A percentile compares a stretch with the other conserved stretches of the same genome.
These are phyloP conservation scores for Agaricus subrufescens DNA, from an alignment of 768 basidiomycete species.

Conservation along the genomic window DNA sequence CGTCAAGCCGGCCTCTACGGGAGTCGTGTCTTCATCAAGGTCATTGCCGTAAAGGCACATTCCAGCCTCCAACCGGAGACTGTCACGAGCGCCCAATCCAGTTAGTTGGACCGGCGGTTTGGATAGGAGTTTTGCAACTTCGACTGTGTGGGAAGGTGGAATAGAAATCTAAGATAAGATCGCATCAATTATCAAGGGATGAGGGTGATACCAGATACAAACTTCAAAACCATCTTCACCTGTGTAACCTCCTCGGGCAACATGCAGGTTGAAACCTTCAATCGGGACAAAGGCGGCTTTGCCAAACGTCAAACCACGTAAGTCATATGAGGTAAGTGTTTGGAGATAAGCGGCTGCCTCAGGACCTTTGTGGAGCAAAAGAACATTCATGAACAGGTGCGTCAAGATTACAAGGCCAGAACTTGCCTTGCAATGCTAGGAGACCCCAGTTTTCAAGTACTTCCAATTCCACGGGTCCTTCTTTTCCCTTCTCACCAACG, in stretches of 20 bases:
- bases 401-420: background rate
- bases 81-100: slow-evolving; percentile 91
- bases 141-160: slow-evolving; percentile 70
- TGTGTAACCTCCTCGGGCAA: slow-evolving; percentile 94
- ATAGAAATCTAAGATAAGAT: slow-evolving; percentile 68
- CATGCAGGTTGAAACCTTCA: slow-evolving; percentile 75
- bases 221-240: slow-evolving; percentile 99
- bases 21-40: slow-evolving; percentile 79
- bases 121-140: slow-evolving; percentile 63
- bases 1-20: slow-evolving; percentile 85
- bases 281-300: slow-evolving; percentile 77
- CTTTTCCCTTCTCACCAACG: slow-evolving; percentile 39
- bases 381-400: background rate
- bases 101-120: slow-evolving; percentile 72
- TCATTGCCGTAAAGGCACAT: slow-evolving; percentile 97
- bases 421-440: slow-evolving; percentile 81
- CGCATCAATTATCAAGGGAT: background rate
- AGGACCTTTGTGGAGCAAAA: slow-evolving; percentile 50
- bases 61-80: slow-evolving; percentile 91
- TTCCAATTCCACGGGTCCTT: slow-evolving; percentile 73
- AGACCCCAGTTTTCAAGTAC: slow-evolving; percentile 83
- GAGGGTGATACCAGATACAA: slow-evolving; percentile 1
- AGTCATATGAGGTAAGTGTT: slow-evolving; percentile 66
- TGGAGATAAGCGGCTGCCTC: slow-evolving; percentile 80
- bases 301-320: slow-evolving; percentile 76